phyloP scores from a whole-genome alignment of 371 early-diverging fungal species.

The Dichotomocladium elegans region DNA sequence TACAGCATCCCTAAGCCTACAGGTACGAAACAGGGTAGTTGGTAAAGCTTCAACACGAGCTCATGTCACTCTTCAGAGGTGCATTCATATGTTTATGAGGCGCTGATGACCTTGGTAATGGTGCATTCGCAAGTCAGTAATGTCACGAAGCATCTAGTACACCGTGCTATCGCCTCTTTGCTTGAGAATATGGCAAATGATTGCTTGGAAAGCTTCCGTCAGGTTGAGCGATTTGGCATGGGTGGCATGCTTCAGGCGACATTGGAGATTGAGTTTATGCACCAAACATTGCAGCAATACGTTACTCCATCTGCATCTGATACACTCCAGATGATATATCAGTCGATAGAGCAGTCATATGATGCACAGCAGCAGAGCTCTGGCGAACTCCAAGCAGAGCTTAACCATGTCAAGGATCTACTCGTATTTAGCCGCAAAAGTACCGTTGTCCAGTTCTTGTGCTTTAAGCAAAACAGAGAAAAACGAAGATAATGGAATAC shows the following conservation, averaged over 20 bases:
- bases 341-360: slow-evolving; percentile 63
- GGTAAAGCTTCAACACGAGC: not conserved
- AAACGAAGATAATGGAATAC: slow-evolving; percentile 15
- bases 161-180: slow-evolving; percentile 70
- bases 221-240: slow-evolving; percentile 80
- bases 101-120: slow-evolving; percentile 82
- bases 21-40: slow-evolving; percentile 36
- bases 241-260: slow-evolving; percentile 91
- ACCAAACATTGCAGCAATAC: slow-evolving; percentile 72
- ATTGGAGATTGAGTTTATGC: slow-evolving; percentile 82
- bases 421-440: slow-evolving; percentile 63
- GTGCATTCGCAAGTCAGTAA: slow-evolving; percentile 88
- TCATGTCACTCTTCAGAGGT: slow-evolving; percentile 52
- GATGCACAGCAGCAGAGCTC: slow-evolving; percentile 52
- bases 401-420: slow-evolving; percentile 61
- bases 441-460: slow-evolving; percentile 73
- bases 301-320: slow-evolving; percentile 58
- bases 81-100: slow-evolving; percentile 85
- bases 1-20: slow-evolving; percentile 65
- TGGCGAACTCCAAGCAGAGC: slow-evolving; percentile 53
- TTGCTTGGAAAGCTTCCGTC: slow-evolving; percentile 71
- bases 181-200: slow-evolving; percentile 71
- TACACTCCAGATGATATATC: slow-evolving; percentile 65
- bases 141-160: slow-evolving; percentile 69
- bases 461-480: slow-evolving; percentile 63